A percentile compares a stretch with the other conserved stretches of the same genome.
phyloP scores from a whole-genome alignment of 2,329 filamentous ascomycete genomes.

The Hypoxylon sp. region DNA sequence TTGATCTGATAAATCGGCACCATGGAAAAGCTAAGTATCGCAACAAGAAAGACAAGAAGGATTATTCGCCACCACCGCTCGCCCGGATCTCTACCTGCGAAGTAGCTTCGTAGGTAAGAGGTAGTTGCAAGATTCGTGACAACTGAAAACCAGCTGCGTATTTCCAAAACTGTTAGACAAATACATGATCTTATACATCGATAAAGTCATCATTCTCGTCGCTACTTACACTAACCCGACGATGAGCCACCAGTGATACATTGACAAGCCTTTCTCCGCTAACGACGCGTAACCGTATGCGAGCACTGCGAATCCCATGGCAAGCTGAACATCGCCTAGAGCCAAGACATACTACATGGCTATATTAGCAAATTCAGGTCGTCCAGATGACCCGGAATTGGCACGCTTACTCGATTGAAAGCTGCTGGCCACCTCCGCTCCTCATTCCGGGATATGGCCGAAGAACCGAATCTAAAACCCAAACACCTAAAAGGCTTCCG shows the following conservation, averaged over 20 bases:
- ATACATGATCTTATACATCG: conserved; percentile 3
- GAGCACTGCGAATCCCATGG: conserved; percentile 45
- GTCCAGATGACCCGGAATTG: neutral
- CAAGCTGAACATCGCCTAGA: conserved; percentile 45
- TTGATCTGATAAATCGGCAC: conserved; percentile 44
- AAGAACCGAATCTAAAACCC: conserved; percentile 34
- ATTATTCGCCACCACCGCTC: conserved; percentile 42
- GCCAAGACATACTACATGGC: conserved; percentile 39
- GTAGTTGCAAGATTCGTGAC: conserved; percentile 45
- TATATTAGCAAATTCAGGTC: conserved; percentile 23
- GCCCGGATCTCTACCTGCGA: conserved; percentile 33
- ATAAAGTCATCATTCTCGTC: conserved; percentile 1
- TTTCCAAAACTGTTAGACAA: conserved; percentile 17
- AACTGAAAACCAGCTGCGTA: conserved; percentile 45
- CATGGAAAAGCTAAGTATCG: conserved; percentile 44
- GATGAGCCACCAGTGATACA: conserved; percentile 47
- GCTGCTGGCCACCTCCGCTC: conserved; percentile 33
- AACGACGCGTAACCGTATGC: conserved; percentile 43
- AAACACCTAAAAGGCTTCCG: conserved; percentile 39
- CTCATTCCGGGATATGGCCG: conserved; percentile 12
- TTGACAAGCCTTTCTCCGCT: conserved; percentile 39
- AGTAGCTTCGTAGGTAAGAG: conserved; percentile 43
- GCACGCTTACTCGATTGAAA: conserved; percentile 40
- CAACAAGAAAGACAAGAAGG: conserved; percentile 41
- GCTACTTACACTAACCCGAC: conserved; percentile 44